These are phyloP conservation scores for Vitellaria paradoxa DNA, from an alignment of 179 eudicot species.

Conservation along the genomic window DNA sequence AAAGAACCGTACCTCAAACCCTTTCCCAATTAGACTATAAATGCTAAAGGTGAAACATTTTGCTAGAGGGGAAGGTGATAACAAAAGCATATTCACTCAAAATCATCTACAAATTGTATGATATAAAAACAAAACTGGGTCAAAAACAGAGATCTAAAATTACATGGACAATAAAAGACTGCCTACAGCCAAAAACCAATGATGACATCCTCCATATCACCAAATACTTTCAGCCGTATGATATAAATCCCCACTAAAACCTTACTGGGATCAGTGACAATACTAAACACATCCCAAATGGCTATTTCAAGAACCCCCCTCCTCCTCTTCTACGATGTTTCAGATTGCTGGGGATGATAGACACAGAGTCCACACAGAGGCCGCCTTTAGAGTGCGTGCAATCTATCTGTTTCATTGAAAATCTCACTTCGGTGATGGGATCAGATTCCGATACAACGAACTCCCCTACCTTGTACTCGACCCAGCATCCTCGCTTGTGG, in stretches of 20 bases:
- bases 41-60: background rate
- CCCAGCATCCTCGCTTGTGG: constrained; percentile 90
- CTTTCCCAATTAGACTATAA: background rate
- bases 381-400: constrained; percentile 99
- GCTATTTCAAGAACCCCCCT: constrained; percentile 32
- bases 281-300: constrained; percentile 9
- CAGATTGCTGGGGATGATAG: constrained; percentile 65
- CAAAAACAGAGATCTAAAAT: background rate
- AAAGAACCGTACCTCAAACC: background rate
- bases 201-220: constrained; percentile 20
- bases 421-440: constrained; percentile 56
- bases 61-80: background rate
- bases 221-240: background rate
- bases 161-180: constrained; percentile 8
- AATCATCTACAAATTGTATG: background rate
- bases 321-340: constrained; percentile 29
- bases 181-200: background rate
- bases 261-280: constrained; percentile 18
- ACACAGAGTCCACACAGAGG: constrained; percentile 88
- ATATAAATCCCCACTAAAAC: constrained; percentile 15
- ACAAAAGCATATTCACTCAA: background rate
- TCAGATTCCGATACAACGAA: constrained; percentile 54
- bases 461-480: constrained; percentile 89
- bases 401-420: constrained; percentile 96
- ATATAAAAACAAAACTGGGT: background rate